Percentiles rank a stretch among this genome's conserved stretches.
These are phyloP conservation scores for Acer campestre DNA, from an alignment of 345 rosid species.

Conservation along the genomic window DNA sequence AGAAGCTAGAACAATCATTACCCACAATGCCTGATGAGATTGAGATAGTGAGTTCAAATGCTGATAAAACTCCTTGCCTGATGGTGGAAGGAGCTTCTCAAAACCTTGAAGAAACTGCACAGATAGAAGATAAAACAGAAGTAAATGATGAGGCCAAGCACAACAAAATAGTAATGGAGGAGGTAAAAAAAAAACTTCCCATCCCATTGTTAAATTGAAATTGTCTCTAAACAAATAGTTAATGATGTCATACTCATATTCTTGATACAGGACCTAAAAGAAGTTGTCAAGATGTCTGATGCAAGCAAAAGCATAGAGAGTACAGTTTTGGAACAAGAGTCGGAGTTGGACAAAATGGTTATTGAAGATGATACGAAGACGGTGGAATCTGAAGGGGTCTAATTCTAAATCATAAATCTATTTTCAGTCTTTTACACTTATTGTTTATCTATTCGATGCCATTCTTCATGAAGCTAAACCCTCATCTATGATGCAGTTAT, in stretches of 20 bases:
- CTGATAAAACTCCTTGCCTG: background rate
- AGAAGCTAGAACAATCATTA: slow-evolving; percentile 6
- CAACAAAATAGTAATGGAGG: background rate
- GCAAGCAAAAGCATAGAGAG: slow-evolving; percentile 7
- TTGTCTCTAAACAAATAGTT: background rate
- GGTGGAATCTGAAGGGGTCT: slow-evolving; percentile 35
- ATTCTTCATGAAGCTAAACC: background rate
- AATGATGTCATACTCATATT: background rate
- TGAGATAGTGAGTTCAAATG: slow-evolving; percentile 1
- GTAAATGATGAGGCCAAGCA: slow-evolving; percentile 7
- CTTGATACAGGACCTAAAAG: background rate
- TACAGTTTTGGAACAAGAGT: background rate
- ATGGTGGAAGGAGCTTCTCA: slow-evolving; percentile 8
- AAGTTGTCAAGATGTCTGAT: background rate
- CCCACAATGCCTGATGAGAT: slow-evolving; percentile 1
- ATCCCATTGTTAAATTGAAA: background rate
- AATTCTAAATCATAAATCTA: slow-evolving; percentile 1
- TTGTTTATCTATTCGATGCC: background rate
- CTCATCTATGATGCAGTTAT: slow-evolving; percentile 25
- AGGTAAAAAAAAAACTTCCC: slow-evolving; percentile 20
- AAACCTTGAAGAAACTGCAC: slow-evolving; percentile 10
- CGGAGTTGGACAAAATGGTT: background rate
- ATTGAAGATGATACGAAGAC: slow-evolving; percentile 23
- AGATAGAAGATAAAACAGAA: slow-evolving; percentile 13
- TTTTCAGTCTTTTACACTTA: background rate